phyloP scores from a whole-genome alignment of 495 filamentous ascomycete genomes.

The Penicillium salamii region DNA sequence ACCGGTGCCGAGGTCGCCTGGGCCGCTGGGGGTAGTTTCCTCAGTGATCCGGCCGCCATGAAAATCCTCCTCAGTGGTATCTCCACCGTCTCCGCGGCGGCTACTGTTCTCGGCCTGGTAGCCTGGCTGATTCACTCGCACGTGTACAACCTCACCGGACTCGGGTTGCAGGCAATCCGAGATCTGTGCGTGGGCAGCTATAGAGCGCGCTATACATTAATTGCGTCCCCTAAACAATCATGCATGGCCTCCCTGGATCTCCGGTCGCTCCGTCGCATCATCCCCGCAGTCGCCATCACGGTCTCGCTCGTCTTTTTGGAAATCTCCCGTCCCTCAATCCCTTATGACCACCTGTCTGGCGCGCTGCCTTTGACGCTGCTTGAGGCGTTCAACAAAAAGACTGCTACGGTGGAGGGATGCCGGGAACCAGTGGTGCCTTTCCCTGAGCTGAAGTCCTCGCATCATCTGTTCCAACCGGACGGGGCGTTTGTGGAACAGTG shows the following conservation, averaged over 20 bases:
- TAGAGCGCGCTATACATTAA: constrained; percentile 20
- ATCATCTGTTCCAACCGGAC: constrained; percentile 5
- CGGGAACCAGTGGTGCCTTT: constrained; percentile 20
- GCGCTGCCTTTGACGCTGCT: constrained; percentile 31
- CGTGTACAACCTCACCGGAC: constrained; percentile 29
- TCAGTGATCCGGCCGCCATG: constrained; percentile 41
- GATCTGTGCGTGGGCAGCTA: constrained; percentile 14
- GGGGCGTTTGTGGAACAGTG: constrained; percentile 9
- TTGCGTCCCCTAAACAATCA: constrained; percentile 17
- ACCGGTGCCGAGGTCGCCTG: constrained; percentile 43
- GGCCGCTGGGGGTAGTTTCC: constrained; percentile 35
- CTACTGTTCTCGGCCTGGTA: constrained; percentile 28
- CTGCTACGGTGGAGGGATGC: constrained; percentile 19
- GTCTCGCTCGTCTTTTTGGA: constrained; percentile 26
- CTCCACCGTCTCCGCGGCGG: constrained; percentile 32
- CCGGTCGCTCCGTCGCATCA: constrained; percentile 17
- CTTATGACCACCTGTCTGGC: constrained; percentile 32
- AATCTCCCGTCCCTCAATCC: constrained; percentile 23
- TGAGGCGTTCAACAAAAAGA: constrained; percentile 26
- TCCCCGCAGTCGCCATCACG: constrained; percentile 12
- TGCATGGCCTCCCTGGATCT: constrained; percentile 19
- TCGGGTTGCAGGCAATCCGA: constrained; percentile 23
- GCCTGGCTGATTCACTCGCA: constrained; percentile 29
- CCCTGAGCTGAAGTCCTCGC: constrained; percentile 15
- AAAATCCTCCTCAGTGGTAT: constrained; percentile 43